phyloP scores from a whole-genome alignment of 768 basidiomycete genomes.

The Tricholoma hemisulphureum region DNA sequence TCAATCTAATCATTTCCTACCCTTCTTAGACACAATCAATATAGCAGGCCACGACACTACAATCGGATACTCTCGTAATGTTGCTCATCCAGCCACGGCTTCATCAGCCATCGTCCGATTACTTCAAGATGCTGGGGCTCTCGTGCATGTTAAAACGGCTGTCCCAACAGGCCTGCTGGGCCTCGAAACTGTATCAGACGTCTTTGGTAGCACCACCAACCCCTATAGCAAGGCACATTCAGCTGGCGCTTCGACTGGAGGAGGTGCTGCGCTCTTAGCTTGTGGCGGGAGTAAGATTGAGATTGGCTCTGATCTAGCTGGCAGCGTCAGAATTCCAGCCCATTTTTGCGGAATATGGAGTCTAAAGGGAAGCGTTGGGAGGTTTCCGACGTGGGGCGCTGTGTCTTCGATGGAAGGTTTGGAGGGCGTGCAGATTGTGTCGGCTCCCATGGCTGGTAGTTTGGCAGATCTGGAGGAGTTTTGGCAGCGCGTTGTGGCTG shows the following conservation, averaged over 20 bases:
- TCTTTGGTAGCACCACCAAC: conserved; percentile 63
- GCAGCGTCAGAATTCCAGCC: conserved; percentile 70
- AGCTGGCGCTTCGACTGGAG: conserved; percentile 67
- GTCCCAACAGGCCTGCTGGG: conserved; percentile 55
- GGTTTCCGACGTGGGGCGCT: conserved; percentile 56
- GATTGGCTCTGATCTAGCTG: conserved; percentile 72
- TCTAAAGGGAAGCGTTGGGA: conserved; percentile 56
- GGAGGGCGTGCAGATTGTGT: conserved; percentile 52
- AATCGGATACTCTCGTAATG: conserved; percentile 56
- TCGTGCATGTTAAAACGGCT: conserved; percentile 64
- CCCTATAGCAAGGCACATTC: conserved; percentile 55
- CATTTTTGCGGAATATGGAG: conserved; percentile 72
- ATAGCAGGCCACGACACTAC: conserved; percentile 60
- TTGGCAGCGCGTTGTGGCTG: conserved; percentile 59
- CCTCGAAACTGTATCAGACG: conserved; percentile 56
- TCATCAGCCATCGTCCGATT: conserved; percentile 58
- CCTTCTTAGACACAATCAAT: conserved; percentile 39
- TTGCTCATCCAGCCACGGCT: conserved; percentile 40
- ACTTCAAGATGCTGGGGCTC: conserved; percentile 60
- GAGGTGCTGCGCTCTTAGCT: conserved; percentile 67
- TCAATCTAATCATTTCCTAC: conserved; percentile 3
- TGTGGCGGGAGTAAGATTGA: conserved; percentile 65
- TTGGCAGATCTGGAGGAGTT: conserved; percentile 63
- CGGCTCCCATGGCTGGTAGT: conserved; percentile 62
- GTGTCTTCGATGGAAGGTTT: conserved; percentile 49